Conservation (phyloP, 2,329 filamentous ascomycete species). For the Ceratocystis papillata region DNA sequence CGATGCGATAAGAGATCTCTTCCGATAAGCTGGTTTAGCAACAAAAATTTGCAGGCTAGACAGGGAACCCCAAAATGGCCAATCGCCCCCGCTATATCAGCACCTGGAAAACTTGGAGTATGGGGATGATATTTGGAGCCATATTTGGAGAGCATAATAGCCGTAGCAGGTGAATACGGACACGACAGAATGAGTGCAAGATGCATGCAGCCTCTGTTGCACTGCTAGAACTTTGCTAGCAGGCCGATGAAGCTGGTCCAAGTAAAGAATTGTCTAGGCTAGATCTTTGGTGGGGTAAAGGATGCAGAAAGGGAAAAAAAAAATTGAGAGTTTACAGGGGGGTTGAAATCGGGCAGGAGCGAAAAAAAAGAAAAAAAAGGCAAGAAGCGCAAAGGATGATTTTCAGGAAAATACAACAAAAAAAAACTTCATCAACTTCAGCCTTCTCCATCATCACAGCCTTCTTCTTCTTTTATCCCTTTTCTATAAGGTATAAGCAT, state of each 20-base stretch:
- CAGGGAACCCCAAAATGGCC: background rate
- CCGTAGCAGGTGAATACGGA: background rate
- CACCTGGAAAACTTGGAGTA: background rate
- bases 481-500: background rate
- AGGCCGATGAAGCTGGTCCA: no score
- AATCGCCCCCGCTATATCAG: background rate
- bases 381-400: constrained; percentile 3
- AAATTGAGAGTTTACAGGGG: constrained; percentile 6
- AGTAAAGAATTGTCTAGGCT: background rate
- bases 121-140: no score
- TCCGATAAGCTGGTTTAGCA: constrained; percentile 5
- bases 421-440: background rate
- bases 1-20: background rate
- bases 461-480: background rate
- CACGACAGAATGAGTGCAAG: no score
- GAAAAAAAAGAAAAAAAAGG: constrained; percentile 1
- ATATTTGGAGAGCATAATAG: no score
- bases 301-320: background rate
- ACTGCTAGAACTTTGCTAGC: no score
- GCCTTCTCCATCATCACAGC: constrained; percentile 1
- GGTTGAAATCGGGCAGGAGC: background rate
- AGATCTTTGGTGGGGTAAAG: background rate
- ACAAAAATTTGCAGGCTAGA: background rate
- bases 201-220: no score
- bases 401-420: background rate